A percentile compares a stretch with the other conserved stretches of the same genome.
phyloP scores from a whole-genome alignment of 768 basidiomycete genomes.

The Lyophyllum shimeji region DNA sequence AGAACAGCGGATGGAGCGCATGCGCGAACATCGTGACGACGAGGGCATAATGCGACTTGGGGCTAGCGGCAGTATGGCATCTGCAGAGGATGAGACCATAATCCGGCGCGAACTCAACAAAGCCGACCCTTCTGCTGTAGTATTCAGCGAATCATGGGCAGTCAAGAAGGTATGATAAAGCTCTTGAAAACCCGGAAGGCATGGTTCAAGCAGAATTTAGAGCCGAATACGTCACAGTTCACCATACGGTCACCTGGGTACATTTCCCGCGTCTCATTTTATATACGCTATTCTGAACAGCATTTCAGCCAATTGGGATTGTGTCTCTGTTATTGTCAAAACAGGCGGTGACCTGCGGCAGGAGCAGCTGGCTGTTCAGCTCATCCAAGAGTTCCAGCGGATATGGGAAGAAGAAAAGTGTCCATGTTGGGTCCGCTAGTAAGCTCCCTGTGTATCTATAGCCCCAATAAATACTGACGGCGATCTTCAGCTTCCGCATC shows the following conservation, averaged over 20 bases:
- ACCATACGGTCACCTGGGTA: conserved; percentile 94
- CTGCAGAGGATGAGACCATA: conserved; percentile 89
- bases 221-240: conserved; percentile 90
- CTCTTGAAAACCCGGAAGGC: neutral
- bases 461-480: neutral
- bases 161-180: conserved; percentile 75
- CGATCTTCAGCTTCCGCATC: conserved; percentile 72
- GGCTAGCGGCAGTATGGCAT: conserved; percentile 54
- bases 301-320: conserved; percentile 72
- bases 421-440: conserved; percentile 94
- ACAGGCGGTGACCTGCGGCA: conserved; percentile 96
- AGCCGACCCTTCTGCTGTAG: conserved; percentile 92
- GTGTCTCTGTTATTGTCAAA: conserved; percentile 97
- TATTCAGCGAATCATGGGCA: conserved; percentile 94
- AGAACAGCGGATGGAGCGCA: conserved; percentile 94
- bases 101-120: conserved; percentile 92
- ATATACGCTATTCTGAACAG: neutral
- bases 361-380: conserved; percentile 95
- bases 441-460: conserved; percentile 21
- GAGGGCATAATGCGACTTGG: conserved; percentile 66
- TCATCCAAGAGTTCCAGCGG: conserved; percentile 88
- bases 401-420: conserved; percentile 97
- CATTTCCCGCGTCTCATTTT: conserved; percentile 15
- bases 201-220: conserved; percentile 30
- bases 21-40: conserved; percentile 70